Conservation (phyloP, 139 green algal genomes). For the Chlamydomonas applanata region DNA sequence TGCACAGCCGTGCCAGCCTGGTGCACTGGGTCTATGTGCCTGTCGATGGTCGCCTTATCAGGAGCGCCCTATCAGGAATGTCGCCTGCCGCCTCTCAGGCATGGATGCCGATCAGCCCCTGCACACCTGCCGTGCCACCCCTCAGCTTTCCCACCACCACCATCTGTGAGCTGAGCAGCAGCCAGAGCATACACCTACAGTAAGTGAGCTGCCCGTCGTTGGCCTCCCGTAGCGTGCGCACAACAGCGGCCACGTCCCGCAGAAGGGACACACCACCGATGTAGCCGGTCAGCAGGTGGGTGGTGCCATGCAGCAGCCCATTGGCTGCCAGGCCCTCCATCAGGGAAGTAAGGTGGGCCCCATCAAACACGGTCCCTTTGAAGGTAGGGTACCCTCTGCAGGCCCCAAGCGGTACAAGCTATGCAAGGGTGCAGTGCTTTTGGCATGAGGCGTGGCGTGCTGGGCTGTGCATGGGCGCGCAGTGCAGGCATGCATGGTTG, state of each 20-base stretch:
- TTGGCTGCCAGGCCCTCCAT: slow-evolving; percentile 80
- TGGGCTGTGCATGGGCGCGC: too few species aligned
- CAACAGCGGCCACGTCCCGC: slow-evolving; percentile 60
- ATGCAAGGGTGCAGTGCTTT: slow-evolving; percentile 23
- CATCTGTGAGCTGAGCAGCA: too few species aligned
- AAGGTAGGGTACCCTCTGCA: slow-evolving; percentile 65
- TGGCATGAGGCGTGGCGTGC: too few species aligned
- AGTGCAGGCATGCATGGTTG: not conserved
- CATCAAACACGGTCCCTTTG: slow-evolving; percentile 69
- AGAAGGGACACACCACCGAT: slow-evolving; percentile 83
- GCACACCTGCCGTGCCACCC: too few species aligned
- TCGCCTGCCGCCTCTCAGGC: too few species aligned
- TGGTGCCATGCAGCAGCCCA: slow-evolving; percentile 69
- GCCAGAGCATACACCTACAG: slow-evolving; percentile 15
- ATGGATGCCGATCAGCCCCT: too few species aligned
- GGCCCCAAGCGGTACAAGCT: not conserved
- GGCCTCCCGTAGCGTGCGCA: slow-evolving; percentile 49
- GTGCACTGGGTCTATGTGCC: too few species aligned
- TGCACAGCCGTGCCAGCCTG: too few species aligned
- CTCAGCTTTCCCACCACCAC: too few species aligned
- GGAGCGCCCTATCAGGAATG: too few species aligned
- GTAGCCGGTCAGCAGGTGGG: slow-evolving; percentile 94
- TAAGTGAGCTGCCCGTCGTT: slow-evolving; percentile 77
- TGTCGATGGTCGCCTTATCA: too few species aligned
- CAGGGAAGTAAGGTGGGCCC: slow-evolving; percentile 61